phyloP scores from a whole-genome alignment of 768 basidiomycete species.

The Naganishia randhawae region DNA sequence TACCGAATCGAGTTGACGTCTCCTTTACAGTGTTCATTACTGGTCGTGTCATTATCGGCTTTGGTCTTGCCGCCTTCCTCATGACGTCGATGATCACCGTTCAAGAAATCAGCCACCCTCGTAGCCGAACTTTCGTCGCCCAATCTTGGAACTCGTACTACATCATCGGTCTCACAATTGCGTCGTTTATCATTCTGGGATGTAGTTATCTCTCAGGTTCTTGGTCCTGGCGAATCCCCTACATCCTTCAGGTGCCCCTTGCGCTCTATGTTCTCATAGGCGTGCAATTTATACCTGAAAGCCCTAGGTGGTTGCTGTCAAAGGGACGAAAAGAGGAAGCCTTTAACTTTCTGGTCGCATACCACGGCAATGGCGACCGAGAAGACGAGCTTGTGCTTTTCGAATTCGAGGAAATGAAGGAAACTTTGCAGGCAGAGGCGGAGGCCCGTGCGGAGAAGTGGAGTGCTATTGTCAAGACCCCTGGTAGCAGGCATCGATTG shows the following conservation, averaged over 20 bases:
- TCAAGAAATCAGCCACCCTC: constrained; percentile 52
- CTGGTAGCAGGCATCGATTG: constrained; percentile 46
- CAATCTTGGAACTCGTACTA: constrained; percentile 52
- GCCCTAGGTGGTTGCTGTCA: constrained; percentile 49
- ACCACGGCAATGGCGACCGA: constrained; percentile 50
- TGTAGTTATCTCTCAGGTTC: constrained; percentile 40
- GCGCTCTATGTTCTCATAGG: constrained; percentile 49
- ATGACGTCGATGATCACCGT: constrained; percentile 50
- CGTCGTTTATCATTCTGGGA: constrained; percentile 49
- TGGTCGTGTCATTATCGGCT: constrained; percentile 47
- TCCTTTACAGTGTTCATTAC: constrained; percentile 41
- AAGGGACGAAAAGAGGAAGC: constrained; percentile 48
- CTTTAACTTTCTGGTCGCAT: constrained; percentile 46
- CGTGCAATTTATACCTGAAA: constrained; percentile 51
- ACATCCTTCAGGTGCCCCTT: constrained; percentile 48
- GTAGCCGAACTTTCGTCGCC: constrained; percentile 42
- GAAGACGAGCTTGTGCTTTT: constrained; percentile 50
- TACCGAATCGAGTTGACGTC: background rate
- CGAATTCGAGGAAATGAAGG: constrained; percentile 52
- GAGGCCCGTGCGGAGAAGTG: constrained; percentile 49
- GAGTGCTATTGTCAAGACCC: constrained; percentile 42
- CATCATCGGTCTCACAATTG: constrained; percentile 49
- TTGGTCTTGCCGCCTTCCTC: constrained; percentile 50
- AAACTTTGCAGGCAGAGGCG: constrained; percentile 46
- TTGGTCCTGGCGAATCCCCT: constrained; percentile 51